phyloP scores from a whole-genome alignment of 768 basidiomycete species.

The Lactifluus piperatus region DNA sequence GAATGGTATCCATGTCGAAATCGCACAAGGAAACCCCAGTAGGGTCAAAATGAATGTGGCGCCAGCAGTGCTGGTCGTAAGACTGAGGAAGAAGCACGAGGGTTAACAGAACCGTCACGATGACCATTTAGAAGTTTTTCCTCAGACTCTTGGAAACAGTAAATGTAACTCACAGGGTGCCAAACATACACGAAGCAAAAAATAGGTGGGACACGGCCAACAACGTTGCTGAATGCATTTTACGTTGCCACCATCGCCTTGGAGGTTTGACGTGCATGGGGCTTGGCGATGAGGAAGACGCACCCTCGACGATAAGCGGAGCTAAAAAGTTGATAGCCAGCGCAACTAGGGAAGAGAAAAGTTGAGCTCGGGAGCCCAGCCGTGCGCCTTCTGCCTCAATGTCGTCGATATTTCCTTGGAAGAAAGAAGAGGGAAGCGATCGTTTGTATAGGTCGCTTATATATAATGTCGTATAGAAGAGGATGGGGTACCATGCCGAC shows the following conservation, averaged over 20 bases:
- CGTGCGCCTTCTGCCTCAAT: slow-evolving; percentile 65
- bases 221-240: slow-evolving; percentile 55
- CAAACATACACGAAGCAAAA: slow-evolving; percentile 70
- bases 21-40: slow-evolving; percentile 88
- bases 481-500: slow-evolving; percentile 88
- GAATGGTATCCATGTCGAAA: slow-evolving; percentile 90
- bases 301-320: slow-evolving; percentile 46
- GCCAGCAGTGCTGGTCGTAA: slow-evolving; percentile 58
- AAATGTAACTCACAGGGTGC: slow-evolving; percentile 67
- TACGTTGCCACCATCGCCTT: slow-evolving; percentile 22
- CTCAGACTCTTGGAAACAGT: background rate
- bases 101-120: background rate
- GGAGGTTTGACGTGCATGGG: background rate
- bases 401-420: slow-evolving; percentile 26
- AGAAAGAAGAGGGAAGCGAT: slow-evolving; percentile 26
- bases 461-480: slow-evolving; percentile 85
- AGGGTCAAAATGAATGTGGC: slow-evolving; percentile 70
- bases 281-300: background rate
- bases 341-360: slow-evolving; percentile 64
- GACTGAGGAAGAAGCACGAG: slow-evolving; percentile 34
- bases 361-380: slow-evolving; percentile 75
- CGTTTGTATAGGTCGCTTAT: slow-evolving; percentile 79
- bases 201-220: slow-evolving; percentile 76
- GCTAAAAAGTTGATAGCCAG: slow-evolving; percentile 60
- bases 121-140: background rate